A percentile compares a stretch with the other conserved stretches of the same genome.
These are phyloP conservation scores for Herpetomonas muscarum DNA, from an alignment of 208 protist species.

Conservation along the genomic window DNA sequence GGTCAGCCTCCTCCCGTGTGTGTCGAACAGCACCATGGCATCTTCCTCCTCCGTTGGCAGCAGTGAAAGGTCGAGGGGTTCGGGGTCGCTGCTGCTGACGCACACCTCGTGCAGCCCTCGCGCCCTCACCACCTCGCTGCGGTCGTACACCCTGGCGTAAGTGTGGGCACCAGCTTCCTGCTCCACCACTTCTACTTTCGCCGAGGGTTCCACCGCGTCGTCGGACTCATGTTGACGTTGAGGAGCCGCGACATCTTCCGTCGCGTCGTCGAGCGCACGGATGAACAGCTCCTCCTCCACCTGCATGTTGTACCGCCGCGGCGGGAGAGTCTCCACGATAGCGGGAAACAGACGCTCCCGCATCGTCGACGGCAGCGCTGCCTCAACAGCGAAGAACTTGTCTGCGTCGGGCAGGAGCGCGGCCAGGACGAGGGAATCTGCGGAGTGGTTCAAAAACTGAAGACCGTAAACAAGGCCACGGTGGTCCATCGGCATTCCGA, in stretches of 20 bases:
- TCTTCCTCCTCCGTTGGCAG: conserved; percentile 34
- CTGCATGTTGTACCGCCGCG: conserved; percentile 5
- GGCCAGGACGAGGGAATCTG: conserved; percentile 55
- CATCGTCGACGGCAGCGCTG: conserved; percentile 12
- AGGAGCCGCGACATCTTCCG: conserved; percentile 5
- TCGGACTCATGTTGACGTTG: no score
- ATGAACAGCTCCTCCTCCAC: conserved; percentile 32
- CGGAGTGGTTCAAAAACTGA: conserved; percentile 55
- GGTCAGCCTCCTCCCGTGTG: conserved; percentile 33
- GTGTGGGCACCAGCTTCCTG: no score
- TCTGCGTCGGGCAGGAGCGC: conserved; percentile 38
- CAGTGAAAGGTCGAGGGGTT: conserved; percentile 38
- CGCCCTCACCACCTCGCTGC: conserved; percentile 14
- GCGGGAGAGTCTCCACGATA: conserved; percentile 46
- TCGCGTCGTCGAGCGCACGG: conserved; percentile 14
- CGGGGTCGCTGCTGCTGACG: conserved; percentile 6
- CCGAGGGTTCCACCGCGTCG: no score
- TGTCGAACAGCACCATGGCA: conserved; percentile 25
- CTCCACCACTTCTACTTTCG: no score
- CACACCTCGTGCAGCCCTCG: conserved; percentile 25
- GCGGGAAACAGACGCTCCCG: conserved; percentile 55
- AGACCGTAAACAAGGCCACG: conserved; percentile 69
- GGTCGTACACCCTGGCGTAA: conserved; percentile 20
- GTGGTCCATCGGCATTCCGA: conserved; percentile 60
- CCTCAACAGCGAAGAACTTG: conserved; percentile 33